phyloP scores from a whole-genome alignment of 495 filamentous ascomycete species.

The Aspergillus nanangensis region DNA sequence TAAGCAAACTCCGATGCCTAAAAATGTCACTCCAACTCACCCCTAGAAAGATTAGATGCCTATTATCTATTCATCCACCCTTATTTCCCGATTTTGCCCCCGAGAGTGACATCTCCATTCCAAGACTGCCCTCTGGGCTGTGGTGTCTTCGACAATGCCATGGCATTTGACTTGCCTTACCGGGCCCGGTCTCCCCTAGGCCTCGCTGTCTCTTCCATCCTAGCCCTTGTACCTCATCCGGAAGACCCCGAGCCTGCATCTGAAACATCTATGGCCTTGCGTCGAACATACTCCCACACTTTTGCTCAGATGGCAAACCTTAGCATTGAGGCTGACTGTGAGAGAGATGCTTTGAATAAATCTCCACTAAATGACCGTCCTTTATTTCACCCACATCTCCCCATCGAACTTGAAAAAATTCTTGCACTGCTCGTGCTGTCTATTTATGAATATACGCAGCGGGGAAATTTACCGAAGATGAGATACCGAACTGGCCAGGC shows the following conservation, averaged over 20 bases:
- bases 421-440: slow-evolving; percentile 55
- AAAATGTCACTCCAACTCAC: slow-evolving; percentile 16
- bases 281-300: slow-evolving; percentile 51
- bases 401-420: slow-evolving; percentile 50
- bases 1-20: slow-evolving; percentile 13
- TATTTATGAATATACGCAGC: slow-evolving; percentile 57
- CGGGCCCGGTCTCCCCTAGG: slow-evolving; percentile 49
- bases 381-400: slow-evolving; percentile 47
- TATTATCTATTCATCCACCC: slow-evolving; percentile 58
- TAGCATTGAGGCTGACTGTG: slow-evolving; percentile 52
- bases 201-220: slow-evolving; percentile 50
- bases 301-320: slow-evolving; percentile 51
- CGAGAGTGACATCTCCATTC: slow-evolving; percentile 35
- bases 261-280: slow-evolving; percentile 38
- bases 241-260: slow-evolving; percentile 43
- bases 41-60: slow-evolving; percentile 44
- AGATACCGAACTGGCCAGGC: slow-evolving; percentile 54
- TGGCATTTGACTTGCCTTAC: slow-evolving; percentile 40
- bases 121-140: slow-evolving; percentile 43
- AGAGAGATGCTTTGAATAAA: slow-evolving; percentile 49
- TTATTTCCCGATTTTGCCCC: slow-evolving; percentile 56
- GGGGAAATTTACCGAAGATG: slow-evolving; percentile 60
- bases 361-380: slow-evolving; percentile 39
- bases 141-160: slow-evolving; percentile 33
- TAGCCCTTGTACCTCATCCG: slow-evolving; percentile 52